Conservation (phyloP, 1,284 basidiomycete species). For the Quambalaria eucalypti region DNA sequence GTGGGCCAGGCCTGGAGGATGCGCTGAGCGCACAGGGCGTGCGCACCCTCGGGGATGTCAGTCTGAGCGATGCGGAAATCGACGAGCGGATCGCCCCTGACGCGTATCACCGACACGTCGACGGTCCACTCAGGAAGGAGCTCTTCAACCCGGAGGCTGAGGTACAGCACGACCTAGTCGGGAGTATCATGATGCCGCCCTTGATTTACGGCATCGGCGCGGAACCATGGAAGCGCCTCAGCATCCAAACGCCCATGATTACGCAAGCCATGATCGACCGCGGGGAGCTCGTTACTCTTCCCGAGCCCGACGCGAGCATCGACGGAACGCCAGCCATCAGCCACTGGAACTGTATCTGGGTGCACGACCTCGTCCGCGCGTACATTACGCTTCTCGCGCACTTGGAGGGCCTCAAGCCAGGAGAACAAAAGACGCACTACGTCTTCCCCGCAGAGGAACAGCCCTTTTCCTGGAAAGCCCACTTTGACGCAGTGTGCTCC, state of each 20-base stretch:
- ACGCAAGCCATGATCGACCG: neutral
- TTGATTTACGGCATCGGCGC: conserved; percentile 7
- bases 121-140: conserved; percentile 4
- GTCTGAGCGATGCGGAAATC: neutral
- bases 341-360: conserved; percentile 3
- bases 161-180: neutral
- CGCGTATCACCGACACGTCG: conserved; percentile 7
- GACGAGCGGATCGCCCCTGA: conserved; percentile 2
- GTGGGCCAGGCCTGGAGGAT: neutral
- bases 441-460: conserved; percentile 5
- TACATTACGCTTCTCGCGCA: conserved; percentile 4
- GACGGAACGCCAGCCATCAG: neutral
- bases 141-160: conserved; percentile 3
- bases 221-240: conserved; percentile 6
- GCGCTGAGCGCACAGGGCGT: too few species aligned
- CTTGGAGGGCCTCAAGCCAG: conserved; percentile 1
- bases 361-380: conserved; percentile 5
- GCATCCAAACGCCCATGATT: conserved; percentile 6
- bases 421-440: conserved; percentile 7
- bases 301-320: neutral
- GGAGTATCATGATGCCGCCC: conserved; percentile 7
- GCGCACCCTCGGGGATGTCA: conserved; percentile 4
- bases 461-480: conserved; percentile 2
- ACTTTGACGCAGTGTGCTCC: conserved; percentile 4
- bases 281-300: neutral